Evolutionary conservation across 441 rosid species (phyloP), one percentile per base, ranked within the genome.

Genomic region (Kokia cookei): DNA sequence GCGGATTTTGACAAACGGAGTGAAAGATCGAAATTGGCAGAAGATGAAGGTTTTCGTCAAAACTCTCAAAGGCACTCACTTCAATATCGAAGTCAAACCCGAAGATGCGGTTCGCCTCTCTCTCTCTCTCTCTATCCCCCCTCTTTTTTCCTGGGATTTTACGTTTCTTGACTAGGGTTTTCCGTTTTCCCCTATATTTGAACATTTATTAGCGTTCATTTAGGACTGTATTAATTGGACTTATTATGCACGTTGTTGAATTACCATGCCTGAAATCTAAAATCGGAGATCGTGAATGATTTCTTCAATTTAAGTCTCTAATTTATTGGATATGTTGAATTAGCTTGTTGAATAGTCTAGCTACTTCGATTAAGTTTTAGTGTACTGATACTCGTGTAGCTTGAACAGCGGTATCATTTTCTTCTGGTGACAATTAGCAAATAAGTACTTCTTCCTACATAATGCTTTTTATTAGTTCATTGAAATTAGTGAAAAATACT

Each of bases 41-140:
- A 24, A 81, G 80, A 91, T 93, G 94, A 91, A 89, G 93, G 75
- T 91, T 84, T 89, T 81, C 75, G 86, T 93, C 7, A 93, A 91
- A 83, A 91, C 96, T 60, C 88, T 93, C 83, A 90, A 89, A 75
- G 96, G 96, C 32, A 82, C 86, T 37, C 76, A 80, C 83, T 91
- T 93, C 87, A 92, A 90, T 57, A 80, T 93, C 83, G 85, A 93
- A 85, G 97, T 91, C 26, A 84, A 86, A 17, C 89, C 94, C 1
- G 78, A 85, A 51, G 93, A 93, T 75, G 67, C 80, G 87, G 98
- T 93, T 75, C 42, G 65, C n/a, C 72, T 69, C 45, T 5, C 42
- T 53, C 58, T 17, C 11, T 55, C 54, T 51, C 35, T 50, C 43
- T 3, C 5, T 40, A 17, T 37, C 10, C 4, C 66, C 17, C 73